These are phyloP conservation scores for Aspergillus oerlinghausenensis DNA, from an alignment of 2,329 filamentous ascomycete genomes.

Conservation along the genomic window DNA sequence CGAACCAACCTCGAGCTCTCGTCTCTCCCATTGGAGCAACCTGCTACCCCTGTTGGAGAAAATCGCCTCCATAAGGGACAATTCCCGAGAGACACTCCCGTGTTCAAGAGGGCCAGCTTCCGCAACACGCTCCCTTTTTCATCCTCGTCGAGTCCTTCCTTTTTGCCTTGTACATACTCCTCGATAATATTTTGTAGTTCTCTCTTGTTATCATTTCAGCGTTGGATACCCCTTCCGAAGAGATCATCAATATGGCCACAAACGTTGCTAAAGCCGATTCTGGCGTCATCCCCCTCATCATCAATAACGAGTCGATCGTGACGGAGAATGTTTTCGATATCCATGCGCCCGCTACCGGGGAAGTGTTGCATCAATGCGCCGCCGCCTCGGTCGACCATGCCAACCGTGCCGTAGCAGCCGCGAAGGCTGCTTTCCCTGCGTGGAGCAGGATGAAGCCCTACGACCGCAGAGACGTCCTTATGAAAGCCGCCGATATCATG, in stretches of 20 bases:
- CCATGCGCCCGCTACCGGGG: slow-evolving; percentile 50
- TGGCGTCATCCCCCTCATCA: slow-evolving; percentile 36
- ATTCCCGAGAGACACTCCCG: background rate
- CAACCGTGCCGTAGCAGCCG: slow-evolving; percentile 54
- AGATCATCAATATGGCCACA: slow-evolving; percentile 5
- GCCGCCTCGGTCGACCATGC: slow-evolving; percentile 54
- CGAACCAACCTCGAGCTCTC: background rate
- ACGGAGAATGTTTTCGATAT: slow-evolving; percentile 46
- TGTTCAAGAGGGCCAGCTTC: too few species aligned
- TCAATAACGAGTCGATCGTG: slow-evolving; percentile 41
- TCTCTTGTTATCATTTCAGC: background rate
- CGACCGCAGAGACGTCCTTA: slow-evolving; percentile 63
- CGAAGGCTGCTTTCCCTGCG: slow-evolving; percentile 61
- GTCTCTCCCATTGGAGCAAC: slow-evolving; percentile 1
- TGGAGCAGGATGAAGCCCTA: slow-evolving; percentile 63
- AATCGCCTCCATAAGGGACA: background rate
- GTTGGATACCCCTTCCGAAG: background rate
- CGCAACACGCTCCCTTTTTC: background rate
- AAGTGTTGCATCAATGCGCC: slow-evolving; percentile 53
- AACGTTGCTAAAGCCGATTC: slow-evolving; percentile 9
- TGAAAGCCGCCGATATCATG: slow-evolving; percentile 34
- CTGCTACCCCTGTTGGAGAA: background rate
- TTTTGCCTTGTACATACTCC: background rate
- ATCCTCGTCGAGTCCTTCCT: background rate
- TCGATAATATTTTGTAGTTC: background rate